Conservation (phyloP, 106 monocot species). For the Allium sativum region DNA sequence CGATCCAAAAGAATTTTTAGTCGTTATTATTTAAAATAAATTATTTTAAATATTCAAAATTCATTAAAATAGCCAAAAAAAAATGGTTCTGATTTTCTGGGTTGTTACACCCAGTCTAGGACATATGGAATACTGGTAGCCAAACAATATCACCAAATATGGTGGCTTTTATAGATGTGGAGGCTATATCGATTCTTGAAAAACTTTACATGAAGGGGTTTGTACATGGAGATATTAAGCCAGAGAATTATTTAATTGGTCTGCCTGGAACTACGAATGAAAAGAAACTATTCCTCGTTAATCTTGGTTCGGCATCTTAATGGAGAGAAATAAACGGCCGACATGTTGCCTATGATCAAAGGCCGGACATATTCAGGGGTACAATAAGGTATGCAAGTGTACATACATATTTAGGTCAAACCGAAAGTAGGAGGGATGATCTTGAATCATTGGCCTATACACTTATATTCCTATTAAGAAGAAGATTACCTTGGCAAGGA, state of each 20-base stretch:
- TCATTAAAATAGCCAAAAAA: too few species aligned
- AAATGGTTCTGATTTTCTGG: too few species aligned
- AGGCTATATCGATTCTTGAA: conserved; percentile 91
- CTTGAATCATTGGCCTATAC: conserved; percentile 92
- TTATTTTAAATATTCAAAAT: too few species aligned
- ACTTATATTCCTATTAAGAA: conserved; percentile 75
- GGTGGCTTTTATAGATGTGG: conserved; percentile 95
- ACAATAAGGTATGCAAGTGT: conserved; percentile 98
- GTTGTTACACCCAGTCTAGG: too few species aligned
- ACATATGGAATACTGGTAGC: conserved; percentile 86
- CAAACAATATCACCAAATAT: conserved; percentile 86
- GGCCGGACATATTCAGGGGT: conserved; percentile 96
- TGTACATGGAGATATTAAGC: conserved; percentile 99
- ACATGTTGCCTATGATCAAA: conserved; percentile 97
- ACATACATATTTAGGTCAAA: conserved; percentile 97
- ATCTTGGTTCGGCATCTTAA: conserved; percentile 90
- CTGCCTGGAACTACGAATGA: conserved; percentile 84
- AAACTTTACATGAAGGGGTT: conserved; percentile 91
- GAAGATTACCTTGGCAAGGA: conserved; percentile 96
- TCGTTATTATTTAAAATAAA: too few species aligned
- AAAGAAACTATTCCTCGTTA: conserved; percentile 93
- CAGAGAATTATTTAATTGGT: conserved; percentile 93
- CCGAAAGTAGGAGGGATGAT: conserved; percentile 93
- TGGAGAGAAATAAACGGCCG: conserved; percentile 84
- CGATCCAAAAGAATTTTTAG: too few species aligned